Conservation (phyloP, 2,329 filamentous ascomycete species). For the Neonectria hederae region DNA sequence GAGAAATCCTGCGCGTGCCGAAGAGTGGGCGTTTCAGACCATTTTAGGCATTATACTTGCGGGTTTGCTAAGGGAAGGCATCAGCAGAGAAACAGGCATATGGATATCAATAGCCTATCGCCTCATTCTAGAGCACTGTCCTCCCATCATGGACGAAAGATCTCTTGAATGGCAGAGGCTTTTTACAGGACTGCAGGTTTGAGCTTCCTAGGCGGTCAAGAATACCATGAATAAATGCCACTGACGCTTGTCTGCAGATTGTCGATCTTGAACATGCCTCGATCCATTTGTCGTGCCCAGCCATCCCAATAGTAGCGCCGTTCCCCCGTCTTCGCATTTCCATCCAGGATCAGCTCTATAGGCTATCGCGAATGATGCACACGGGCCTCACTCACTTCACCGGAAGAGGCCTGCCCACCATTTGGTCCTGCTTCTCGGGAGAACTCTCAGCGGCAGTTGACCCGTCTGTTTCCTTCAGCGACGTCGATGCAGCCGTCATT, state of each 20-base stretch:
- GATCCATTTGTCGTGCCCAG: constrained; percentile 52
- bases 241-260: constrained; percentile 39
- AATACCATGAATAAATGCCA: neutral
- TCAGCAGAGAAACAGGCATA: constrained; percentile 51
- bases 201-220: neutral
- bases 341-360: constrained; percentile 51
- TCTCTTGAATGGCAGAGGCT: constrained; percentile 52
- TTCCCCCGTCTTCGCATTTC: constrained; percentile 49
- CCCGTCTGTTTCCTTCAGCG: constrained; percentile 46
- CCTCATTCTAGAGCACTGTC: constrained; percentile 52
- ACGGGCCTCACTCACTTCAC: constrained; percentile 54
- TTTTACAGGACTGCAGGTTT: constrained; percentile 43
- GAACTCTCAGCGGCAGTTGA: constrained; percentile 27
- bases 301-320: constrained; percentile 52
- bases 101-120: constrained; percentile 56
- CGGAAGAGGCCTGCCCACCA: constrained; percentile 52
- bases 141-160: constrained; percentile 49
- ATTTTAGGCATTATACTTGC: constrained; percentile 54
- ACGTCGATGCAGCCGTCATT: constrained; percentile 52
- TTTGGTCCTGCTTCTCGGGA: constrained; percentile 53
- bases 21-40: constrained; percentile 54
- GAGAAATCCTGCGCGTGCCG: constrained; percentile 35
- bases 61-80: constrained; percentile 52
- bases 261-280: constrained; percentile 56
- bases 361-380: constrained; percentile 56